Conservation (phyloP, 164 flowering plant species). For the Liriodendron chinense region DNA sequence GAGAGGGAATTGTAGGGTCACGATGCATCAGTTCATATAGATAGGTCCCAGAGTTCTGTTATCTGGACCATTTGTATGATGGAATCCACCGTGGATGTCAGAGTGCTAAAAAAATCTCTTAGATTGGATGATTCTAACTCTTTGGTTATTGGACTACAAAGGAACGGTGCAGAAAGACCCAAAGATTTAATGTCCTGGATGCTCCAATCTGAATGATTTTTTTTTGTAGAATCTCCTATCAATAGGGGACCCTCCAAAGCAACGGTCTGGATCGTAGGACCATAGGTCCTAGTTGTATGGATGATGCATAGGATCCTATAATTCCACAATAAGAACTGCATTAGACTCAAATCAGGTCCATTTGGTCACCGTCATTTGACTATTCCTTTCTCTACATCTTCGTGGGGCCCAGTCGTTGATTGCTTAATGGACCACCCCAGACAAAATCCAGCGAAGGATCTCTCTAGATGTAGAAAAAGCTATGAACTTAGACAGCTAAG, state of each 20-base stretch:
- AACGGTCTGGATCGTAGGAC: not conserved
- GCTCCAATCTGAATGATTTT: not conserved
- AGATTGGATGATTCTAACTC: not conserved
- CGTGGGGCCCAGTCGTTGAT: not conserved
- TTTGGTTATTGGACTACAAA: not conserved
- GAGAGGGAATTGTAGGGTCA: not conserved
- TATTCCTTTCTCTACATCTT: not conserved
- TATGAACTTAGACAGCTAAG: not conserved
- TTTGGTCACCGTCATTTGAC: not conserved
- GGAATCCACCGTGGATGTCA: not conserved
- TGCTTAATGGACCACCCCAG: constrained; percentile 1
- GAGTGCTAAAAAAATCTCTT: not conserved
- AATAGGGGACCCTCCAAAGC: not conserved
- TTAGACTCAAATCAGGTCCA: not conserved
- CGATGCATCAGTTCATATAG: not conserved
- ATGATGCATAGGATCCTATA: not conserved
- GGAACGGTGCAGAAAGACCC: not conserved
- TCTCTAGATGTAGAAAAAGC: not conserved
- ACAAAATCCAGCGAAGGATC: not conserved
- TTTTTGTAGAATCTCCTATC: not conserved
- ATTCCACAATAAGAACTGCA: not conserved
- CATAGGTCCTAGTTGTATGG: not conserved
- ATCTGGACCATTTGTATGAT: not conserved
- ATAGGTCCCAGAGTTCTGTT: not conserved
- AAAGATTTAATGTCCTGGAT: not conserved